These are phyloP conservation scores for Elaeis oleifera DNA, from an alignment of 202 grass and related monocot genomes.

Conservation along the genomic window DNA sequence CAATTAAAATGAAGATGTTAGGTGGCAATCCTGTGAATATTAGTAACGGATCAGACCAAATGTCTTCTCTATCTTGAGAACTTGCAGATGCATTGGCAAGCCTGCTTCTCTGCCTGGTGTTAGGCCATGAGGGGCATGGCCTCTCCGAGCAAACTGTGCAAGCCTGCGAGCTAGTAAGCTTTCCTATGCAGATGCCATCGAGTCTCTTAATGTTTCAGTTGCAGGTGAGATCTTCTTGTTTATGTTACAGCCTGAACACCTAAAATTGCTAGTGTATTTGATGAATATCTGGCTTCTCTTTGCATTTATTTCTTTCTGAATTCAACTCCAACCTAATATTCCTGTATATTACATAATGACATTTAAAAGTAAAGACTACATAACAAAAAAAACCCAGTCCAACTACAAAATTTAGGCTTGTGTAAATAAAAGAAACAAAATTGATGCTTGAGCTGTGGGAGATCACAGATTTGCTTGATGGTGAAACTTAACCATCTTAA, in stretches of 20 bases:
- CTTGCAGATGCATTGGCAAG: slow-evolving; percentile 47
- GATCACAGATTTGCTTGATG: too few species aligned
- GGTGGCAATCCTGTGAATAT: slow-evolving; percentile 59
- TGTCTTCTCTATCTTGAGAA: slow-evolving; percentile 30
- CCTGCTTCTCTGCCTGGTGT: slow-evolving; percentile 63
- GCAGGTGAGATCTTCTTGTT: slow-evolving; percentile 89
- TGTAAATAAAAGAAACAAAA: too few species aligned
- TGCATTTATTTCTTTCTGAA: neutral
- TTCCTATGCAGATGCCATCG: slow-evolving; percentile 84
- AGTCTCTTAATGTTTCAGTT: slow-evolving; percentile 98
- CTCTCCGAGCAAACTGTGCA: slow-evolving; percentile 47
- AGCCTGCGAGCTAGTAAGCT: slow-evolving; percentile 66
- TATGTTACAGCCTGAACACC: slow-evolving; percentile 51
- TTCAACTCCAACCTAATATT: too few species aligned
- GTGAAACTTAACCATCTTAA: too few species aligned
- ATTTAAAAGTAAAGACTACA: too few species aligned
- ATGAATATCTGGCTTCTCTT: slow-evolving; percentile 10
- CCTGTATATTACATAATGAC: too few species aligned
- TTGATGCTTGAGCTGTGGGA: too few species aligned
- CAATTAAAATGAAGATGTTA: slow-evolving; percentile 55
- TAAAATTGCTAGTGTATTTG: slow-evolving; percentile 17
- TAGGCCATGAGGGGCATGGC: slow-evolving; percentile 88
- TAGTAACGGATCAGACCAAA: slow-evolving; percentile 26
- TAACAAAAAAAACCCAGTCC: too few species aligned
- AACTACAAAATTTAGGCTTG: too few species aligned